A percentile compares a stretch with the other conserved stretches of the same genome.
Evolutionary conservation across 139 green algal species (phyloP).

Genomic region (Micractinium sp.): DNA sequence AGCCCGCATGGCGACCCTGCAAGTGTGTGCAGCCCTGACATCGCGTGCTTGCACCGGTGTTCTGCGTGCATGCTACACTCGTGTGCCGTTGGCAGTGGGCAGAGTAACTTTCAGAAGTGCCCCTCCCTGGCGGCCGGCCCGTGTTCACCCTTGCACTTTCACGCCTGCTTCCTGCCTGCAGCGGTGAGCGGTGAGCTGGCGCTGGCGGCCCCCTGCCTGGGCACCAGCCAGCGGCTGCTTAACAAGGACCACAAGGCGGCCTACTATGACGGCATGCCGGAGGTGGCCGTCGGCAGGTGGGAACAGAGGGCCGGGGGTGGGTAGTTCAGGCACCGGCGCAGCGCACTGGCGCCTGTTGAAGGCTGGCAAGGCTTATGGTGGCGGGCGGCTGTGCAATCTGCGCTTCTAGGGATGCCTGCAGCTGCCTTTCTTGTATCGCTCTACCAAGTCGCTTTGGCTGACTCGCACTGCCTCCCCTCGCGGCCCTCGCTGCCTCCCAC

Average conservation of each 20-base stretch:
- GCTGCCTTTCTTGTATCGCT: no score
- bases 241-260: conserved; percentile 83
- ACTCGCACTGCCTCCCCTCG: not conserved
- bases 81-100: no score
- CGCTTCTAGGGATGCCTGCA: not conserved
- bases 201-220: conserved; percentile 78
- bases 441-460: no score
- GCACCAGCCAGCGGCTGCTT: conserved; percentile 83
- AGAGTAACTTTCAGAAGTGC: no score
- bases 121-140: no score
- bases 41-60: not conserved
- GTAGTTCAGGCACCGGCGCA: no score
- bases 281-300: not conserved
- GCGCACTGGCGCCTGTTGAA: not conserved
- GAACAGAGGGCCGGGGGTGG: no score
- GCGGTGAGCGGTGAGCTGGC: conserved; percentile 67
- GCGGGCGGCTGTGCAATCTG: not conserved
- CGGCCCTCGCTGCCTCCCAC: no score
- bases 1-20: conserved; percentile 21
- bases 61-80: not conserved
- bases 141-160: not conserved
- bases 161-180: not conserved
- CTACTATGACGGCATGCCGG: conserved; percentile 93
- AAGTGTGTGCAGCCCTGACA: not conserved
- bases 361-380: not conserved